Percentiles rank a stretch among this genome's conserved stretches.
Conservation (phyloP, 1,284 basidiomycete species). For the Flammula alnicola region DNA sequence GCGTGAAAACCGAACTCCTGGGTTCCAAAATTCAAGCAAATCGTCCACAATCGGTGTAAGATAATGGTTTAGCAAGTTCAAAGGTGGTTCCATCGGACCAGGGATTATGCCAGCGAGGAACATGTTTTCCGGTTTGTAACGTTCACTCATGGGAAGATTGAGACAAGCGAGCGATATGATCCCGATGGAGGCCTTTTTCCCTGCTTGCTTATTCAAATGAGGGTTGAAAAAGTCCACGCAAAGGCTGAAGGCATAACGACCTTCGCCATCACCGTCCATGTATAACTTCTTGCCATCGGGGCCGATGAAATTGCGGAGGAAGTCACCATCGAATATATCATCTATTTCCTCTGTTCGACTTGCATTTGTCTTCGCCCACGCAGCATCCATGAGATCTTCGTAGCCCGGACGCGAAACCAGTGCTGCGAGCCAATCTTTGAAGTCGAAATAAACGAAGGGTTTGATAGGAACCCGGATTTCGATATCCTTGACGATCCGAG, state of each 20-base stretch:
- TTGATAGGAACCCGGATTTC: too few species aligned
- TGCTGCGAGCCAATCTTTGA: too few species aligned
- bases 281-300: conserved; percentile 4
- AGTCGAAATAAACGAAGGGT: too few species aligned
- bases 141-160: conserved; percentile 26
- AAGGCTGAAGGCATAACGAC: conserved; percentile 4
- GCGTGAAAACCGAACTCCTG: conserved; percentile 6
- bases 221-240: too few species aligned
- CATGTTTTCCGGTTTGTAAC: conserved; percentile 30
- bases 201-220: conserved; percentile 15
- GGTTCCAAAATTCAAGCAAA: conserved; percentile 8
- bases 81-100: conserved; percentile 25
- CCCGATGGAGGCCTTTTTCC: conserved; percentile 11
- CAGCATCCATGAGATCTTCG: too few species aligned
- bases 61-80: conserved; percentile 8
- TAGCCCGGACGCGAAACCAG: too few species aligned
- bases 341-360: too few species aligned
- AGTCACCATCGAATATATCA: conserved; percentile 36
- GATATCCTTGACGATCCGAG: too few species aligned
- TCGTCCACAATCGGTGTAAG: conserved; percentile 3
- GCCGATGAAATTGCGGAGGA: conserved; percentile 16
- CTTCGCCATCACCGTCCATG: neutral
- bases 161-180: conserved; percentile 22
- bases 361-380: too few species aligned
- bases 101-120: conserved; percentile 30